phyloP scores from a whole-genome alignment of 441 rosid genomes.

The Hura crepitans region DNA sequence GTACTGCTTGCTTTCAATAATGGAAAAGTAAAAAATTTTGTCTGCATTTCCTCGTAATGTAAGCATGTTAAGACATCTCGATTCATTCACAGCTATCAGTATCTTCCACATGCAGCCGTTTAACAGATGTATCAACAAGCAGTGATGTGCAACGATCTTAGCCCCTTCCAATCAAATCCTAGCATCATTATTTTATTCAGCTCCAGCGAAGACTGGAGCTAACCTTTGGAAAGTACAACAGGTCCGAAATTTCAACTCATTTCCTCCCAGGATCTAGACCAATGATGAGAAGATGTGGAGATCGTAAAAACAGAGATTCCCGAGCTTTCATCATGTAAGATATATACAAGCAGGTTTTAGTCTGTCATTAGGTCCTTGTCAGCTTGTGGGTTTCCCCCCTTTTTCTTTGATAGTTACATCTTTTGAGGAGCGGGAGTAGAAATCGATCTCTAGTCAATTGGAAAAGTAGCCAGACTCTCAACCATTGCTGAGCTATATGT shows the following conservation, averaged over 20 bases:
- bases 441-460: too few relatives aligned
- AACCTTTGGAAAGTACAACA: background rate
- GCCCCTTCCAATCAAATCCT: conserved; percentile 2
- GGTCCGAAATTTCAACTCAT: background rate
- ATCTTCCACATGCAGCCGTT: background rate
- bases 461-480: too few relatives aligned
- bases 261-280: background rate
- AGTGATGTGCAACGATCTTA: background rate
- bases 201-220: conserved; percentile 10
- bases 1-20: background rate
- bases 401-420: too few relatives aligned
- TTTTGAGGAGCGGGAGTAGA: too few relatives aligned
- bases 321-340: conserved; percentile 16
- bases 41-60: background rate
- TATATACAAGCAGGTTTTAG: conserved; percentile 15
- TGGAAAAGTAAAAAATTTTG: background rate
- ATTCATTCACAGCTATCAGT: background rate
- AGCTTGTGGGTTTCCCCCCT: conserved; percentile 7
- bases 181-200: background rate
- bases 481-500: too few relatives aligned
- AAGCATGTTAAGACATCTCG: background rate
- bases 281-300: background rate
- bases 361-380: background rate
- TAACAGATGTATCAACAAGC: background rate
- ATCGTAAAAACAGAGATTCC: background rate